Conservation (phyloP, 495 filamentous ascomycete genomes). For the Penicillium salamii region DNA sequence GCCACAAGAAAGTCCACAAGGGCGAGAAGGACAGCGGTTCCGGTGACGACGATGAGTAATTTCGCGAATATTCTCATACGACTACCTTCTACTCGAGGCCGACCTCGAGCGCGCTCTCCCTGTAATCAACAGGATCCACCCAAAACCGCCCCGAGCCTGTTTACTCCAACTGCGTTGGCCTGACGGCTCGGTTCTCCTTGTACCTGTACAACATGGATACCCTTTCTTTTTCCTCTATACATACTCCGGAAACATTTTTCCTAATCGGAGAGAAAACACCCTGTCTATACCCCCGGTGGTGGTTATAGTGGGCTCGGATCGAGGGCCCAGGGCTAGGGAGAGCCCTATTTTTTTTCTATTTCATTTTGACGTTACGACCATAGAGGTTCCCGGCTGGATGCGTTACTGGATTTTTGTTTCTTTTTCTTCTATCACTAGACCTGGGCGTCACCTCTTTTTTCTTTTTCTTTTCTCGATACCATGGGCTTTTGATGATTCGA, state of each 20-base stretch:
- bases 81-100: constrained; percentile 13
- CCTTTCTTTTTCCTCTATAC: constrained; percentile 22
- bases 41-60: constrained; percentile 47
- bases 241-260: constrained; percentile 16
- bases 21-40: constrained; percentile 59
- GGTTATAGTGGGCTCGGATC: constrained; percentile 27
- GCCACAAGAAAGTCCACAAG: constrained; percentile 96
- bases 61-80: constrained; percentile 8
- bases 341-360: constrained; percentile 15
- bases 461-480: constrained; percentile 27
- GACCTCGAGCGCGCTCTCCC: constrained; percentile 11
- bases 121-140: constrained; percentile 10
- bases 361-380: constrained; percentile 36
- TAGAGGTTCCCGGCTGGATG: constrained; percentile 46
- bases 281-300: constrained; percentile 4
- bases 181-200: constrained; percentile 24
- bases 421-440: constrained; percentile 43
- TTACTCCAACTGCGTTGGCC: constrained; percentile 17
- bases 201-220: constrained; percentile 49
- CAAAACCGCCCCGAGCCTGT: neutral
- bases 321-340: constrained; percentile 22
- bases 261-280: constrained; percentile 9
- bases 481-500: constrained; percentile 34
- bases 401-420: constrained; percentile 33
- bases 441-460: constrained; percentile 32